These are phyloP conservation scores for Ceratobasidium sp. DNA, from an alignment of 1,284 basidiomycete genomes.

Conservation along the genomic window DNA sequence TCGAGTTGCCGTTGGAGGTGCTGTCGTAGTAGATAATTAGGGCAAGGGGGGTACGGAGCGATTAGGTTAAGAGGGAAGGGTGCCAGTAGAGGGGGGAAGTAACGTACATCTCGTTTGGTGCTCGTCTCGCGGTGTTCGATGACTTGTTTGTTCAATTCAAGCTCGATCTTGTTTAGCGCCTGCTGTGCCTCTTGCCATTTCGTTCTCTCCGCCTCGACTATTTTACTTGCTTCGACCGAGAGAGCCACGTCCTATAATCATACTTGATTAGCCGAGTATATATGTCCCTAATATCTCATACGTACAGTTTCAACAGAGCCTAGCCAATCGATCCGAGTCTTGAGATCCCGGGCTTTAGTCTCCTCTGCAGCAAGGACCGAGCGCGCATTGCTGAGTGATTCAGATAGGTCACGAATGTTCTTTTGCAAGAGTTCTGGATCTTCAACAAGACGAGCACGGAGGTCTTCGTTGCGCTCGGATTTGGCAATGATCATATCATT, in stretches of 20 bases:
- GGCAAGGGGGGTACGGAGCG: not conserved
- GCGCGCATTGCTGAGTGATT: constrained; percentile 33
- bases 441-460: constrained; percentile 34
- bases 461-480: constrained; percentile 43
- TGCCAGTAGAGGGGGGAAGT: not conserved
- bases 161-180: constrained; percentile 19
- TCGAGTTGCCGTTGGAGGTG: constrained; percentile 31
- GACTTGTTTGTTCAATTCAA: constrained; percentile 32
- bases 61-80: not conserved
- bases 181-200: constrained; percentile 32
- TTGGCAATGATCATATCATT: constrained; percentile 43
- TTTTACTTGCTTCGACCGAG: constrained; percentile 31
- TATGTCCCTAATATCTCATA: not conserved
- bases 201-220: constrained; percentile 16
- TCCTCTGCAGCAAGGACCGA: constrained; percentile 16
- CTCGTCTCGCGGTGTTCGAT: constrained; percentile 43
- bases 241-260: constrained; percentile 31
- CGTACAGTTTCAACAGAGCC: constrained; percentile 25
- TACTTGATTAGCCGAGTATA: not conserved
- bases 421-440: constrained; percentile 35
- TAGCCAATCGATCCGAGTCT: constrained; percentile 38
- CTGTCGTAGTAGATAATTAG: too few species aligned
- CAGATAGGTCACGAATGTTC: constrained; percentile 30
- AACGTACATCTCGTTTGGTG: constrained; percentile 40
- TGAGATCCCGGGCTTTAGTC: constrained; percentile 29